Evolutionary conservation across 352 stramenopile species (phyloP).

Genomic region (Pythium myriotylum): DNA sequence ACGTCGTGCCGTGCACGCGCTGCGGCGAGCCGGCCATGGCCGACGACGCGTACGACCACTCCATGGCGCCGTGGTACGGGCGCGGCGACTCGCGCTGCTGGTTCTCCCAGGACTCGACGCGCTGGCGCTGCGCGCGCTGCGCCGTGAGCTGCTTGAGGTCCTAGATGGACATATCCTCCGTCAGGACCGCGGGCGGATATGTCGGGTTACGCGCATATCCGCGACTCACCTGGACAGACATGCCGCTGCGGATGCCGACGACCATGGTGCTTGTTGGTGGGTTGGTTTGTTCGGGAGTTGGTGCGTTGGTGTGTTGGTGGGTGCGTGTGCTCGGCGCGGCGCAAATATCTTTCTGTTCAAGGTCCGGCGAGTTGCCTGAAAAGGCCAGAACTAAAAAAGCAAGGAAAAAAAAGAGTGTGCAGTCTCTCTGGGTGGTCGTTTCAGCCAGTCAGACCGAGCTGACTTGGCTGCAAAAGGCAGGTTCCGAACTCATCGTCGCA

Average conservation of each 20-base stretch:
- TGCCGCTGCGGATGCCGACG: conserved; percentile 69
- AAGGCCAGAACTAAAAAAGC: conserved; percentile 24
- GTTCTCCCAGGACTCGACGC: conserved; percentile 65
- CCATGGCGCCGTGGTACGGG: conserved; percentile 27
- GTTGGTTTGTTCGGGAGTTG: conserved; percentile 1
- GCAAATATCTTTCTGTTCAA: conserved; percentile 31
- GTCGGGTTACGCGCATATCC: too few species aligned
- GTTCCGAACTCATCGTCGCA: not conserved
- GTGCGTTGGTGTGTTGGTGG: not conserved
- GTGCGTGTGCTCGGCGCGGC: conserved; percentile 3
- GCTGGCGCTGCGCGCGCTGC: conserved; percentile 63
- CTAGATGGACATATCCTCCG: conserved; percentile 24
- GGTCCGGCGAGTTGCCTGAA: conserved; percentile 17
- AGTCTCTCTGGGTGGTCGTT: conserved; percentile 24
- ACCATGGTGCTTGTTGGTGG: conserved; percentile 25
- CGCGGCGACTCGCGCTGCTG: conserved; percentile 55
- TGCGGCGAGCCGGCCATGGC: conserved; percentile 29
- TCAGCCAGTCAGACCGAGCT: conserved; percentile 18
- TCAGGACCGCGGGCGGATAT: too few species aligned
- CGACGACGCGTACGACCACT: conserved; percentile 34
- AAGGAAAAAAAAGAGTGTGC: conserved; percentile 23
- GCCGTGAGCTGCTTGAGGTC: conserved; percentile 82
- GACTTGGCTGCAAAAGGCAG: conserved; percentile 15
- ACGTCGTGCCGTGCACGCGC: conserved; percentile 27
- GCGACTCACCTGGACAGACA: conserved; percentile 70